Evolutionary conservation across 352 stramenopile genomes (phyloP).

Genomic region (Poterioochromonas sp.): DNA sequence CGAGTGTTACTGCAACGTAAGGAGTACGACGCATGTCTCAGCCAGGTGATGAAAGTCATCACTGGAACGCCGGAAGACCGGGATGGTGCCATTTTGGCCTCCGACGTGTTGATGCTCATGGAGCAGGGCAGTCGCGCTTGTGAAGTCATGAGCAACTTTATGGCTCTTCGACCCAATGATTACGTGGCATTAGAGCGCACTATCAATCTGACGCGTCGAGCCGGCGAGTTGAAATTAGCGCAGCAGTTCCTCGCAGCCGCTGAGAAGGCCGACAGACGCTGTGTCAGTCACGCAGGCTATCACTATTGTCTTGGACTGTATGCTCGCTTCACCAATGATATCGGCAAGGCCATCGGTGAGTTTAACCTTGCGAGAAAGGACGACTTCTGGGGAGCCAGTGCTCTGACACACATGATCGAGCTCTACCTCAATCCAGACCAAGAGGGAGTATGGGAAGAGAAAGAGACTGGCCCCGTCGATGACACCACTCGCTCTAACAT

Average conservation of each 20-base stretch:
- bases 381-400: slow-evolving; percentile 60
- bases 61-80: slow-evolving; percentile 40
- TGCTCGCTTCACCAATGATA: slow-evolving; percentile 72
- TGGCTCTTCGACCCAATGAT: slow-evolving; percentile 74
- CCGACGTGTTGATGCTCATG: slow-evolving; percentile 53
- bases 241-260: slow-evolving; percentile 66
- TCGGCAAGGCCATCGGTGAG: slow-evolving; percentile 71
- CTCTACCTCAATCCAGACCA: slow-evolving; percentile 86
- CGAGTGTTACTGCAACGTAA: background rate
- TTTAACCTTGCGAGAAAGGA: slow-evolving; percentile 77
- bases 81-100: slow-evolving; percentile 74
- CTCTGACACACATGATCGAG: slow-evolving; percentile 82
- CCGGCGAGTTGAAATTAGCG: slow-evolving; percentile 66
- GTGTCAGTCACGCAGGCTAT: slow-evolving; percentile 65
- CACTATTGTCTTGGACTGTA: slow-evolving; percentile 80
- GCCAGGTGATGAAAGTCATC: slow-evolving; percentile 10
- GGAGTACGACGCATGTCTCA: background rate
- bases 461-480: slow-evolving; percentile 44
- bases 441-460: slow-evolving; percentile 75
- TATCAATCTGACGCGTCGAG: slow-evolving; percentile 68
- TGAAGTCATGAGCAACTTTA: slow-evolving; percentile 51
- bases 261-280: slow-evolving; percentile 56
- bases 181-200: slow-evolving; percentile 73
- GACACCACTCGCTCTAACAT: slow-evolving; percentile 68
- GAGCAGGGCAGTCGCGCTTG: slow-evolving; percentile 53